Base-by-base conservation (phyloP, 1,284 basidiomycete species). In the Schizopora paradoxa region DNA sequence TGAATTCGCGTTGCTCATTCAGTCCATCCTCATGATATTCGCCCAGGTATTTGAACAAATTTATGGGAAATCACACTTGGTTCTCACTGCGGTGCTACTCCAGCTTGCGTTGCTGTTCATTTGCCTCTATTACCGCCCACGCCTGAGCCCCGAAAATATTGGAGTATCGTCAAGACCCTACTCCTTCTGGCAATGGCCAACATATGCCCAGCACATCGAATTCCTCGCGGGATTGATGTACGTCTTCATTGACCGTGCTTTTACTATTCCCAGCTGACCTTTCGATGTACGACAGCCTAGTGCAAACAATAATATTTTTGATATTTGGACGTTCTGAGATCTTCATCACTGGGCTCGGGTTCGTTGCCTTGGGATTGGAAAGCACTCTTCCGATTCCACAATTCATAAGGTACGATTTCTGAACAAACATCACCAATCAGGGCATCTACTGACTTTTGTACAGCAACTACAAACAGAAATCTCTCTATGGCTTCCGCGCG, bases 171-270 rank as follows among this genome's bases (percentile, higher is more conserved):
- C 72, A n/a, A 72, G 90, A 29, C 86, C 81, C 1, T 69, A 86
- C 49, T 73, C 79, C 6, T 91, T 92, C 63, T 93, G 89, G 89
- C 86, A 91, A 58, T 93, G 89, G 89, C 65, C 72, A 34, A 76
- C 70, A 11, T 92, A 89, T 59, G 65, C 74, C 1, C 81, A 86
- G 56, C 85, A 93, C 59, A 69, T 92, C 45, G 85, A 91, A 59
- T 91, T 89, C 62, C 70, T 93, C 40, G 80, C 82, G n/a, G 82
- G 77, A 8, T 73, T 86, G 53, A 82, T 88, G 87, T 88, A 54
- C 40, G 71, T 64, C 6, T 35, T 19, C 19, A 21, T 52, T 28
- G 48, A 45, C 32, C n/a, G 51, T 46, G 47, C 27, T 19, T 42
- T 21, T 40, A 52, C 27, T 37, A 47, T 26, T 34, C 16, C 23